phyloP scores from a whole-genome alignment of 345 rosid genomes.

The Brassica nigra region DNA sequence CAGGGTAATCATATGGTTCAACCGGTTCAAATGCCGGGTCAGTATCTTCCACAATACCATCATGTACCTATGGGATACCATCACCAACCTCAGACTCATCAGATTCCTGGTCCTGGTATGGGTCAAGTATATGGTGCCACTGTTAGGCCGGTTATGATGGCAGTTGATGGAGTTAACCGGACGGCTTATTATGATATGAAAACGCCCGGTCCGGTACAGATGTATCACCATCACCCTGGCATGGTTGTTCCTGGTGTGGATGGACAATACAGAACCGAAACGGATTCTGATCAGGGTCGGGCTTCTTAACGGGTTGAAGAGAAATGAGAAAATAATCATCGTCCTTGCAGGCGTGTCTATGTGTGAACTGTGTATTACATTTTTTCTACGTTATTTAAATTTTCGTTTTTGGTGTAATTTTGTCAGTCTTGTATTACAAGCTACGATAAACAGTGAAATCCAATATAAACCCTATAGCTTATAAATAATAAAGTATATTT shows the following conservation, averaged over 20 bases:
- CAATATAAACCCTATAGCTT: neutral
- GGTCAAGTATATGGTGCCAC: conserved; percentile 67
- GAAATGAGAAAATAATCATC: neutral
- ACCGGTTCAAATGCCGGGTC: conserved; percentile 49
- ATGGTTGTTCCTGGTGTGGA: conserved; percentile 60
- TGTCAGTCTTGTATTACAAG: conserved; percentile 9
- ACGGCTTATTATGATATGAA: conserved; percentile 67
- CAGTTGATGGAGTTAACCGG: conserved; percentile 58
- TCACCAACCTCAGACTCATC: conserved; percentile 51
- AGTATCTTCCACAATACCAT: conserved; percentile 60
- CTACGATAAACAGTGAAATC: conserved; percentile 6
- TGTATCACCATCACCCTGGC: conserved; percentile 52
- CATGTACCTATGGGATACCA: conserved; percentile 74
- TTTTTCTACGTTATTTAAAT: conserved; percentile 9
- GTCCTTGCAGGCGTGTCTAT: neutral
- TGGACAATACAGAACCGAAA: conserved; percentile 47
- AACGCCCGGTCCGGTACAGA: conserved; percentile 51
- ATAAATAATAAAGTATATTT: conserved; percentile 6
- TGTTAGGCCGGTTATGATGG: conserved; percentile 47
- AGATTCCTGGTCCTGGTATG: conserved; percentile 45
- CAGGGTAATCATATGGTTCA: conserved; percentile 56
- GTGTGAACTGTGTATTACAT: conserved; percentile 4
- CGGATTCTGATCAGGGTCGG: conserved; percentile 55
- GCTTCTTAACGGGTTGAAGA: conserved; percentile 28
- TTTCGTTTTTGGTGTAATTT: conserved; percentile 15